A percentile compares a stretch with the other conserved stretches of the same genome.
Evolutionary conservation across 1,139 yeast genomes (phyloP).

Genomic region (Diutina catenulata): DNA sequence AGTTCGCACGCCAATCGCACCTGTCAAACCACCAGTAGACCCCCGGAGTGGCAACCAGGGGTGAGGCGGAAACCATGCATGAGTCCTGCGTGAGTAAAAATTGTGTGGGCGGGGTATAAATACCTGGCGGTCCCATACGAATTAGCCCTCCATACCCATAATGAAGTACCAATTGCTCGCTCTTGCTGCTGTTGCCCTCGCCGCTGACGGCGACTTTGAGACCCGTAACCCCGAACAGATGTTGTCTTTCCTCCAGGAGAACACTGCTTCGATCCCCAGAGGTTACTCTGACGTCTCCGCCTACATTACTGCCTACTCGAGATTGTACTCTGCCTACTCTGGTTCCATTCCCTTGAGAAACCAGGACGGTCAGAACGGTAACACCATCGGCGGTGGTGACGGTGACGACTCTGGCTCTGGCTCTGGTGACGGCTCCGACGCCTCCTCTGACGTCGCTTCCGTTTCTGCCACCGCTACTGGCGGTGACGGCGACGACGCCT

Average conservation of each 20-base stretch:
- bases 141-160: neutral
- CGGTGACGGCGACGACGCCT: neutral
- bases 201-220: neutral
- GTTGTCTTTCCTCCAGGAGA: neutral
- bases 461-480: neutral
- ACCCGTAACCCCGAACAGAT: neutral
- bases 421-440: neutral
- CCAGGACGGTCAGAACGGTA: neutral
- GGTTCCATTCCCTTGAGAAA: conserved; percentile 2
- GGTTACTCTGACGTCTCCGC: no score
- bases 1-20: no score
- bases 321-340: conserved; percentile 1
- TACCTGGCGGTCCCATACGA: no score
- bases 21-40: no score
- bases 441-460: neutral
- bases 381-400: neutral
- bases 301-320: conserved; percentile 1
- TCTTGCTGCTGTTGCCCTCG: neutral
- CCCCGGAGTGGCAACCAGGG: no score
- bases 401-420: neutral
- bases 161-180: conserved; percentile 5
- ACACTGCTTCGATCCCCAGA: no score
- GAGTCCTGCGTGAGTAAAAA: no score
- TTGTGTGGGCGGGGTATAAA: no score
- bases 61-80: no score